Evolutionary conservation across 2,329 filamentous ascomycete genomes (phyloP).

Genomic region (Didymella lethalis): DNA sequence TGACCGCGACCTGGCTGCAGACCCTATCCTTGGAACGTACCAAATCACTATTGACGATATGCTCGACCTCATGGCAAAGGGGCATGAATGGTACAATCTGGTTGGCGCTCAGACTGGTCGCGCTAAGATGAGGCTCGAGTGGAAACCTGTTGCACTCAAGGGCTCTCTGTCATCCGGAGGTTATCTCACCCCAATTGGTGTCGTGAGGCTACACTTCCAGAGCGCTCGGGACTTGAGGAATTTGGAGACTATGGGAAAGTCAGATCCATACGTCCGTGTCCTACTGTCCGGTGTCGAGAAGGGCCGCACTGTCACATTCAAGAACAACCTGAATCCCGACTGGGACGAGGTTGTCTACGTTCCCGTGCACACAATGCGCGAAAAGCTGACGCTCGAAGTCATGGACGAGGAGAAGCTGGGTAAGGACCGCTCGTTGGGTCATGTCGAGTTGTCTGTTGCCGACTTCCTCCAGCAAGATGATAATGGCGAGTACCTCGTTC

Average conservation of each 20-base stretch:
- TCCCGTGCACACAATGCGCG: constrained; percentile 82
- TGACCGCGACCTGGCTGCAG: constrained; percentile 82
- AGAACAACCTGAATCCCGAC: constrained; percentile 92
- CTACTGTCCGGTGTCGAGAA: constrained; percentile 90
- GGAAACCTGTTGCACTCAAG: constrained; percentile 91
- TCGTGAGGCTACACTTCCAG: constrained; percentile 93
- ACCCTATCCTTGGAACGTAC: constrained; percentile 88
- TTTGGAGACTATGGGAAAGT: constrained; percentile 94
- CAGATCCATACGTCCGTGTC: constrained; percentile 91
- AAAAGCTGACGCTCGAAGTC: constrained; percentile 87
- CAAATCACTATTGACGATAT: constrained; percentile 96
- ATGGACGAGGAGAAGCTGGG: constrained; percentile 96
- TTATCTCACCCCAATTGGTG: constrained; percentile 91
- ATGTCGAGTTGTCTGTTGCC: constrained; percentile 76
- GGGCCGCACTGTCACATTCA: constrained; percentile 90
- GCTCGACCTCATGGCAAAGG: constrained; percentile 87
- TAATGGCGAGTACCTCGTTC: constrained; percentile 78
- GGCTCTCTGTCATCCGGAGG: constrained; percentile 81
- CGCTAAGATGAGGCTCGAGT: constrained; percentile 88
- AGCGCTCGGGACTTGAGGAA: constrained; percentile 85
- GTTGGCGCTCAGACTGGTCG: constrained; percentile 81
- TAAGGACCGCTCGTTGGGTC: constrained; percentile 86
- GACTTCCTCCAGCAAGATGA: constrained; percentile 83
- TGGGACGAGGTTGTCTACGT: constrained; percentile 97
- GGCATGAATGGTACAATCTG: constrained; percentile 95